Conservation (phyloP, 2,329 filamentous ascomycete genomes). For the Mariannaea elegans region DNA sequence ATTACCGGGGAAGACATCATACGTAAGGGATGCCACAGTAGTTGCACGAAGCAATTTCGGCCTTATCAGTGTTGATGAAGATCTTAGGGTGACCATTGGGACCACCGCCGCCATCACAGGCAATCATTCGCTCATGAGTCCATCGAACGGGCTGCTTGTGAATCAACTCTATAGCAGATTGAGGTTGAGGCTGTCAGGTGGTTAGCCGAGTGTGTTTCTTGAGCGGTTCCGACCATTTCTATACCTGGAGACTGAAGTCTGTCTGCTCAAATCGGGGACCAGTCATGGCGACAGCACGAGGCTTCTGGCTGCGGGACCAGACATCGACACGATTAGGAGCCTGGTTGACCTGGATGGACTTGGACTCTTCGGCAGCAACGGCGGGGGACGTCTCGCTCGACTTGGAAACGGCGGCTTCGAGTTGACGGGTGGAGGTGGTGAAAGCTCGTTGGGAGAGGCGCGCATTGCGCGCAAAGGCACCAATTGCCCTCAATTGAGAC, state of each 20-base stretch:
- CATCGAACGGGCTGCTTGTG: conserved; percentile 95
- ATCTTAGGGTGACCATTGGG: conserved; percentile 89
- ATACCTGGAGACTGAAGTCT: conserved; percentile 89
- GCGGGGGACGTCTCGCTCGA: conserved; percentile 54
- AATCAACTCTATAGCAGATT: conserved; percentile 92
- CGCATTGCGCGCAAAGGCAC: conserved; percentile 54
- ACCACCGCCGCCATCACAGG: conserved; percentile 92
- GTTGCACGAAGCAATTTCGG: conserved; percentile 87
- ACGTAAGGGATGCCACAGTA: conserved; percentile 97
- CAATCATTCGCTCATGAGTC: conserved; percentile 82
- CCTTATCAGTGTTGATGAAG: conserved; percentile 98
- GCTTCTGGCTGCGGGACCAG: conserved; percentile 89
- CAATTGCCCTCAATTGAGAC: conserved; percentile 57
- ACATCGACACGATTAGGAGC: conserved; percentile 84
- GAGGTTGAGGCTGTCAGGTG: conserved; percentile 77
- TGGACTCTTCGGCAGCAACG: conserved; percentile 53
- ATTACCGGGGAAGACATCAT: conserved; percentile 51
- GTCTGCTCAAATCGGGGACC: conserved; percentile 98
- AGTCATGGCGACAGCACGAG: conserved; percentile 84
- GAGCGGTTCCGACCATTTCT: conserved; percentile 36
- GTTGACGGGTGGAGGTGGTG: conserved; percentile 56
- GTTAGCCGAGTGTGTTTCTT: conserved; percentile 30
- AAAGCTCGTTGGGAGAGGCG: conserved; percentile 58
- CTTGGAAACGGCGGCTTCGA: conserved; percentile 54
- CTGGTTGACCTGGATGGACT: conserved; percentile 68